Evolutionary conservation across 2,329 filamentous ascomycete species (phyloP), one percentile per base, ranked within the genome.

Genomic region (Pezicula neosporulosa): DNA sequence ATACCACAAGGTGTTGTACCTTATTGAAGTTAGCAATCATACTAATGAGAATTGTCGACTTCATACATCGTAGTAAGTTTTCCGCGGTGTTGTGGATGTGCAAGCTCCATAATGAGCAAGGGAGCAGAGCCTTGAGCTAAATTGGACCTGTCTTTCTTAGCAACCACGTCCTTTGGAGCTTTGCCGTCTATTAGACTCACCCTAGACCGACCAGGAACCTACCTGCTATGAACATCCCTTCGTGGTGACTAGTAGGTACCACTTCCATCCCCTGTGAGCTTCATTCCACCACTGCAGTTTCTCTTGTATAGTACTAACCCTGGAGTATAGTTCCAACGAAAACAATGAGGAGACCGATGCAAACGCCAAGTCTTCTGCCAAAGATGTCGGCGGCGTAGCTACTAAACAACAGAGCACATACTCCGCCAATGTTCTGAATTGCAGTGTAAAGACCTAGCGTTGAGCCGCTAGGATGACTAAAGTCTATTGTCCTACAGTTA

Each of bases 81-180:
- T n/a, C 68, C 71, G 52, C 72, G 70, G 51, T 75, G 72, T 49
- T 72, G 70, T 50, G 73, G 72, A 56, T 75, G 71, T 13, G 66
- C 68, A 43, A 76, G 59, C 60, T 76, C 73, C 15, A 67, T 68
- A 30, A 71, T 63, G 33, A 70, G 59, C 68, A 65, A 19, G 16
- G 50, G 53, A 16, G 53, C 43, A 30, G 53, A 48, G 21, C 53
- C 53, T 10, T 53, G 46, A 28, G 50, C 35, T n/a, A 55, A 42
- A n/a, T 45, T 47, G 6, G 48, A 44, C 50, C 46, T 48, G 27
- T 16, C 5, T 41, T 18, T 8, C 28, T 27, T 21, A 13, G 39
- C n/a, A 15, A 16, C 10, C 39, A 21, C 46, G 16, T 41, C 9
- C 7, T 16, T 48, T 30, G 19, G 16, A 36, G 30, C 15, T 21